These are phyloP conservation scores for Starmerella etchellsii DNA, from an alignment of 805 yeast genomes.

Conservation along the genomic window DNA sequence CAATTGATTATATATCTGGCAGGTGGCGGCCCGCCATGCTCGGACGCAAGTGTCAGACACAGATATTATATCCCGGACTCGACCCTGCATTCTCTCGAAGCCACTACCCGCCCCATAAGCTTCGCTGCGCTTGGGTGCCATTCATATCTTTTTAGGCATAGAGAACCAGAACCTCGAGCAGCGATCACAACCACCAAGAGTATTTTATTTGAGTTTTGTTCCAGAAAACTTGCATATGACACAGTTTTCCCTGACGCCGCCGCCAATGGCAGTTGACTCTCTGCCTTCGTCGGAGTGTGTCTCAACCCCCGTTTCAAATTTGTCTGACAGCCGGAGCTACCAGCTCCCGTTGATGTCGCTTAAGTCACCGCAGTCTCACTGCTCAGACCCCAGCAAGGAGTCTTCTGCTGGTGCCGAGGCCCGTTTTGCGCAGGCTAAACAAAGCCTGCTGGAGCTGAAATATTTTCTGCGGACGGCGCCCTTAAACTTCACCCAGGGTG, in stretches of 20 bases:
- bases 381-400: no score
- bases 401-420: not conserved
- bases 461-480: slow-evolving; percentile 90
- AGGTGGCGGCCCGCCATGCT: no score
- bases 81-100: not conserved
- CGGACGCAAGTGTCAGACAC: no score
- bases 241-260: not conserved
- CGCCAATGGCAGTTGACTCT: not conserved
- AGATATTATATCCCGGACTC: no score
- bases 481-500: slow-evolving; percentile 81
- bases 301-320: not conserved
- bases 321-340: not conserved
- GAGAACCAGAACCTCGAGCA: no score
- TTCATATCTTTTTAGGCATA: not conserved
- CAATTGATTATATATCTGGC: not conserved
- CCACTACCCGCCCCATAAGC: not conserved
- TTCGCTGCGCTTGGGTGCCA: not conserved
- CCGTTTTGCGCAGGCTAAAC: not conserved
- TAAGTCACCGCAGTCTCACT: no score
- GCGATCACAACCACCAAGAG: no score
- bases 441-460: slow-evolving; percentile 33
- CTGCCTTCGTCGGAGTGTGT: not conserved
- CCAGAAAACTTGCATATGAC: no score
- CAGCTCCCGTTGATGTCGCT: no score
- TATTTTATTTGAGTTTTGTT: no score